Conservation (phyloP, 2,329 filamentous ascomycete genomes). For the Allantophomopsis lycopodina region DNA sequence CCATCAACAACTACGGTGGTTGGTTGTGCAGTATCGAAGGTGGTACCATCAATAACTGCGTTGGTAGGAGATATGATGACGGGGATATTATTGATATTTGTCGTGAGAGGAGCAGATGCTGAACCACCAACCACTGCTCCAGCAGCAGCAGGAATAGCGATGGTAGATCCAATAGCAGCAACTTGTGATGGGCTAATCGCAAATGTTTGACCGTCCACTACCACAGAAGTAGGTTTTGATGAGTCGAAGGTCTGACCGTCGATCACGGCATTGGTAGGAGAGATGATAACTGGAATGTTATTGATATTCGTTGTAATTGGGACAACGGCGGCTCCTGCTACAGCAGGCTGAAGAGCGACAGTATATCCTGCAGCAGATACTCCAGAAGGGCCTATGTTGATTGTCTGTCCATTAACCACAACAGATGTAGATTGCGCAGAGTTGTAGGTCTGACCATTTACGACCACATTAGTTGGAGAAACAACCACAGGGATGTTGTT, state of each 20-base stretch:
- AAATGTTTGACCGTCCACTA: constrained; percentile 3
- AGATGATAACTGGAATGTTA: no score
- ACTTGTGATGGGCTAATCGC: constrained; percentile 3
- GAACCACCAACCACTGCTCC: no score
- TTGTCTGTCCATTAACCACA: background rate
- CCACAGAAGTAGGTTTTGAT: background rate
- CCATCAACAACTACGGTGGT: constrained; percentile 10
- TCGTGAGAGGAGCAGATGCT: background rate
- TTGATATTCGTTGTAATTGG: no score
- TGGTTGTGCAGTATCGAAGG: constrained; percentile 1
- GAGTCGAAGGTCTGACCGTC: background rate
- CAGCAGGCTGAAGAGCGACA: background rate
- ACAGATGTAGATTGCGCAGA: background rate
- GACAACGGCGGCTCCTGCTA: background rate
- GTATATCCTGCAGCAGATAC: background rate
- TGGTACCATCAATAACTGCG: background rate
- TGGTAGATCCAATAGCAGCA: background rate
- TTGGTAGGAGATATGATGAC: background rate
- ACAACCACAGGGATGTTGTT: no score
- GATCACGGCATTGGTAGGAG: no score
- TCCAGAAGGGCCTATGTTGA: background rate
- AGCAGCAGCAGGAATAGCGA: background rate
- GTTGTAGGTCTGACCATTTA: no score
- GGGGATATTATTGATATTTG: background rate
- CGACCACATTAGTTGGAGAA: no score